Evolutionary conservation across 2,329 filamentous ascomycete genomes (phyloP).

Genomic region (Aspergillus terreus): DNA sequence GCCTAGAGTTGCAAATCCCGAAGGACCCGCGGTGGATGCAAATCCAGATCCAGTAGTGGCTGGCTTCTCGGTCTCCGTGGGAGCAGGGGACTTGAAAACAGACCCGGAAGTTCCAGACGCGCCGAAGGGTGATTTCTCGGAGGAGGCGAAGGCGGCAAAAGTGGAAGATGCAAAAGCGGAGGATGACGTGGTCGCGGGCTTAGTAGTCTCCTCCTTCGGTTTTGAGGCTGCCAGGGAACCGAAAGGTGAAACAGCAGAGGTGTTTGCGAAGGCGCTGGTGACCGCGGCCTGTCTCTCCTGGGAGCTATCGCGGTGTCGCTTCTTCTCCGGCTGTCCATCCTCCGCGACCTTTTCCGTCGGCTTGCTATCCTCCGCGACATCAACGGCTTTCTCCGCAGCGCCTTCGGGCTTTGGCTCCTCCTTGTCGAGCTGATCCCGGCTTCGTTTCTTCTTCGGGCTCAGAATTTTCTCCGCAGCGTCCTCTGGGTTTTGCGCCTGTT

Average conservation of each 20-base stretch:
- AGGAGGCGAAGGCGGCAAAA: constrained; percentile 63
- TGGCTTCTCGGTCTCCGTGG: constrained; percentile 19
- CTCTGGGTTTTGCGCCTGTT: constrained; percentile 4
- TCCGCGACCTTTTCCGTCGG: constrained; percentile 12
- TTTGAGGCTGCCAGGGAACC: constrained; percentile 30
- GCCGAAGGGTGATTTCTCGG: constrained; percentile 62
- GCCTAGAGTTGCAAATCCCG: constrained; percentile 38
- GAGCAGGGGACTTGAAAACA: constrained; percentile 34
- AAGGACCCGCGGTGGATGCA: constrained; percentile 27
- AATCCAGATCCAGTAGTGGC: constrained; percentile 30
- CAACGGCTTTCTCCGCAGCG: constrained; percentile 12
- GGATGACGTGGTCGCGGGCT: constrained; percentile 46
- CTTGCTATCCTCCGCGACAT: constrained; percentile 9
- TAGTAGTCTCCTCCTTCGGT: constrained; percentile 18
- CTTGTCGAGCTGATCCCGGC: constrained; percentile 40
- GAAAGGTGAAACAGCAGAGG: constrained; percentile 43
- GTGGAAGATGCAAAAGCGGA: constrained; percentile 66
- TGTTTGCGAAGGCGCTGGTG: constrained; percentile 41
- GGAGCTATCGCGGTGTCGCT: constrained; percentile 41
- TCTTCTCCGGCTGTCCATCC: constrained; percentile 40
- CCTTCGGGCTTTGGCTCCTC: constrained; percentile 23
- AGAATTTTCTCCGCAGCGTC: constrained; percentile 18
- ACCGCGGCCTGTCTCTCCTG: constrained; percentile 34
- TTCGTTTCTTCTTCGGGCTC: constrained; percentile 43
- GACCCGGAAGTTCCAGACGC: constrained; percentile 48